Evolutionary conservation across 441 rosid species (phyloP).

Genomic region (Bruguiera hainesii): DNA sequence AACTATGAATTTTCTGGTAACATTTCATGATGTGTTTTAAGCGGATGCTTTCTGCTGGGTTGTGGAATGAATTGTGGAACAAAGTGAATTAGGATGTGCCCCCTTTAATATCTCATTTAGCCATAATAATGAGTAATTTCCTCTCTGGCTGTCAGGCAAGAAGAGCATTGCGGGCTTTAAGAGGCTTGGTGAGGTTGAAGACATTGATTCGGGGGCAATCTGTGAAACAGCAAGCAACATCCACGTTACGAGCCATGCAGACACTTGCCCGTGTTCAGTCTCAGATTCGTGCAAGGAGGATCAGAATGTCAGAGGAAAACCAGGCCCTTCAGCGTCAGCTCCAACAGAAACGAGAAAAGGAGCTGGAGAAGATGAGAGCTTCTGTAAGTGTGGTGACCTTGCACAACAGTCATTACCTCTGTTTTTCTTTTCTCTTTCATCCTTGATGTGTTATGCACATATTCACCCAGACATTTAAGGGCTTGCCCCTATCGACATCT

Average conservation of each 20-base stretch:
- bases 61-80: conserved; percentile 3
- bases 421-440: not conserved
- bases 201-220: conserved; percentile 63
- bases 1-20: not conserved
- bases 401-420: not conserved
- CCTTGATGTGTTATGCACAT: not conserved
- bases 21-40: not conserved
- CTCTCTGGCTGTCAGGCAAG: conserved; percentile 50
- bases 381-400: conserved; percentile 36
- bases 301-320: conserved; percentile 77
- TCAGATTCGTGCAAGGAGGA: conserved; percentile 70
- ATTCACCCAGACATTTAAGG: not conserved
- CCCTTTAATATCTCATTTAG: not conserved
- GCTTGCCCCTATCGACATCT: not conserved
- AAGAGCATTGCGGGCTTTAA: conserved; percentile 81
- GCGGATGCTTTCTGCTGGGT: not conserved
- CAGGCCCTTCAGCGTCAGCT: conserved; percentile 65
- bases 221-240: conserved; percentile 73
- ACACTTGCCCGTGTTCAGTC: conserved; percentile 82
- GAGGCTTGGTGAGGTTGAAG: conserved; percentile 84
- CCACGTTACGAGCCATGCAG: conserved; percentile 83
- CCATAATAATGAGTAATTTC: conserved; percentile 10
- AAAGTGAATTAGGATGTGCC: not conserved
- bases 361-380: conserved; percentile 48
- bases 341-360: conserved; percentile 57